These are phyloP conservation scores for Leucaena leucocephala DNA, from an alignment of 306 rosid genomes.

Conservation along the genomic window DNA sequence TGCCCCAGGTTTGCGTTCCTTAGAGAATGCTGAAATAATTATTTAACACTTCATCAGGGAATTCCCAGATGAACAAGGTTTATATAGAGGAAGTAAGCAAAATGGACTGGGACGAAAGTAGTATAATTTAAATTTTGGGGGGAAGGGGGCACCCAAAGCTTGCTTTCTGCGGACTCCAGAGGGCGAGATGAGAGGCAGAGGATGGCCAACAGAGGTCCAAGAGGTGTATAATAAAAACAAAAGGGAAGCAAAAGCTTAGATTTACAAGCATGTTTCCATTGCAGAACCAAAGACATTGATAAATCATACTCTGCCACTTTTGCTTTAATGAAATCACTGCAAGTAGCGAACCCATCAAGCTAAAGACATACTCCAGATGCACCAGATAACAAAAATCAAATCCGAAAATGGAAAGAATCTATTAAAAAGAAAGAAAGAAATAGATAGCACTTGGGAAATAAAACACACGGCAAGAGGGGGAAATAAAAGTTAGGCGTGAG, in stretches of 20 bases:
- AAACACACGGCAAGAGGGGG: neutral
- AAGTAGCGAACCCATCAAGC: conserved; percentile 1
- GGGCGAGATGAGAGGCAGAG: neutral
- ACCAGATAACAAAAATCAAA: neutral
- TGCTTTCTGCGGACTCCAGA: neutral
- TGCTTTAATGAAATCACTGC: neutral
- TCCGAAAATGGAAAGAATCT: neutral
- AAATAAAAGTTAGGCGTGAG: neutral
- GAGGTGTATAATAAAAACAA: neutral
- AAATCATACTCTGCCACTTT: neutral
- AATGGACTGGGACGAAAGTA: neutral
- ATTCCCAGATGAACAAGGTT: neutral
- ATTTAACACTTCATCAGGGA: neutral
- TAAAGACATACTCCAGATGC: conserved; percentile 15
- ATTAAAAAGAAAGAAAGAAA: neutral
- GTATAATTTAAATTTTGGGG: neutral
- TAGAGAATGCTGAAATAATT: neutral
- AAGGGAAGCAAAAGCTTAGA: conserved; percentile 20
- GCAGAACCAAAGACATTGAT: conserved; percentile 1
- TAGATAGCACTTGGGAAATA: neutral
- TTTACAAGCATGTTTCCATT: conserved; percentile 20
- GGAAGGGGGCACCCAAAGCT: neutral
- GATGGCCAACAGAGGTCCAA: neutral
- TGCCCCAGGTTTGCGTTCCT: neutral
- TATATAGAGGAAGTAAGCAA: neutral